Percentiles rank a stretch among this genome's conserved stretches.
Conservation (phyloP, 2,329 filamentous ascomycete species). For the Apiospora phragmitis region DNA sequence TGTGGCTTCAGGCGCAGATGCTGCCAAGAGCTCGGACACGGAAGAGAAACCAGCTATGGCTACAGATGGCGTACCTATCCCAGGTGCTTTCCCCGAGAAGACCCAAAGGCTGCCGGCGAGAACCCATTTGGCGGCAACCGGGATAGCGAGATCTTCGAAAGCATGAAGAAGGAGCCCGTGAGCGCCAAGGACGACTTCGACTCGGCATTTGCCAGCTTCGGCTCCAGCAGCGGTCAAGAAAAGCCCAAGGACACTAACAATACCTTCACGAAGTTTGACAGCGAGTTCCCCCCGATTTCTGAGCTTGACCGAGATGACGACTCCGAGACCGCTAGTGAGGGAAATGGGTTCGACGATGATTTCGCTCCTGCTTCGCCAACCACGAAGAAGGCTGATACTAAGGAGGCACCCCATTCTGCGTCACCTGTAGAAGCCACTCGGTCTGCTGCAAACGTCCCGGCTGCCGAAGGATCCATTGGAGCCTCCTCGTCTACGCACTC, state of each 20-base stretch:
- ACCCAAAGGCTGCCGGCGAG: slow-evolving; percentile 27
- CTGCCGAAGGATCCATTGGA: slow-evolving; percentile 19
- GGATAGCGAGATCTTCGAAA: slow-evolving; percentile 52
- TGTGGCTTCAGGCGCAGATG: slow-evolving; percentile 33
- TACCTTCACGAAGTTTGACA: slow-evolving; percentile 56
- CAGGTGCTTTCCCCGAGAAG: slow-evolving; percentile 55
- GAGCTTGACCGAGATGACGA: slow-evolving; percentile 81
- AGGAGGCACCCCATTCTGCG: slow-evolving; percentile 25
- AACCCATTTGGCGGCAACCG: slow-evolving; percentile 29
- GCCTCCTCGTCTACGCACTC: slow-evolving; percentile 22
- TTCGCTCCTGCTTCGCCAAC: slow-evolving; percentile 68
- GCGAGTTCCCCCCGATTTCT: slow-evolving; percentile 93
- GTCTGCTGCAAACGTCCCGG: slow-evolving; percentile 30
- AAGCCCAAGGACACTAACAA: slow-evolving; percentile 46
- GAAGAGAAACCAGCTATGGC: slow-evolving; percentile 20
- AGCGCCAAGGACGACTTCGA: slow-evolving; percentile 82
- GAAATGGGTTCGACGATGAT: slow-evolving; percentile 89
- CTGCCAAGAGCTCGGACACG: slow-evolving; percentile 30
- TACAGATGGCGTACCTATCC: slow-evolving; percentile 39
- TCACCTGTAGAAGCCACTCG: slow-evolving; percentile 29
- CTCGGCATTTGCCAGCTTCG: slow-evolving; percentile 78
- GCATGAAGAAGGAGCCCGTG: slow-evolving; percentile 48
- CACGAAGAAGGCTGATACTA: slow-evolving; percentile 33
- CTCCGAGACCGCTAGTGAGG: slow-evolving; percentile 77
- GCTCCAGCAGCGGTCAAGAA: slow-evolving; percentile 43